A percentile compares a stretch with the other conserved stretches of the same genome.
Conservation (phyloP, 495 filamentous ascomycete genomes). For the Sporormia fimetaria region DNA sequence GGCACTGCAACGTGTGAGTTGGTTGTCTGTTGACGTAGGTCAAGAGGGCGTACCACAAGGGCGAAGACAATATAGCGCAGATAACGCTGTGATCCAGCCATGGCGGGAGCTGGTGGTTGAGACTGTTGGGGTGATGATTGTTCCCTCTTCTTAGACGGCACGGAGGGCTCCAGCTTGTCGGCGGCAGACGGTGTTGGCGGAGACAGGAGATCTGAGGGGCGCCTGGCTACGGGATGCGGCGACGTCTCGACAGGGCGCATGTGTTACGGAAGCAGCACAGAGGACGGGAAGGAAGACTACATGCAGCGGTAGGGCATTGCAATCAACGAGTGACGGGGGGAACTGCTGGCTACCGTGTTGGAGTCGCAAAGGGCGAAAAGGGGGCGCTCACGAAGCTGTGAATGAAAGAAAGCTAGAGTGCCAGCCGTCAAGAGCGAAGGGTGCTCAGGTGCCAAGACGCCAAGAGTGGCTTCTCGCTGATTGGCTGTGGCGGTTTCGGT, state of each 20-base stretch:
- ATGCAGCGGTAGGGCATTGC: too few species aligned
- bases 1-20: slow-evolving; percentile 39
- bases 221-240: neutral
- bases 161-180: slow-evolving; percentile 24
- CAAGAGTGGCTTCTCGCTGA: too few species aligned
- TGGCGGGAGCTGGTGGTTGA: slow-evolving; percentile 20
- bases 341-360: too few species aligned
- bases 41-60: slow-evolving; percentile 55
- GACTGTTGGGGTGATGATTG: slow-evolving; percentile 13
- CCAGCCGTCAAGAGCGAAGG: too few species aligned
- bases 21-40: neutral
- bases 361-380: too few species aligned
- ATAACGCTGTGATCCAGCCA: slow-evolving; percentile 33
- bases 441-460: too few species aligned
- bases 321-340: too few species aligned
- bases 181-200: slow-evolving; percentile 6
- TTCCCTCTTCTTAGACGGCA: slow-evolving; percentile 20
- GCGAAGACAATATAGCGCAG: slow-evolving; percentile 83
- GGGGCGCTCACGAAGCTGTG: too few species aligned
- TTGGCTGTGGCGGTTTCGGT: too few species aligned
- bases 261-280: too few species aligned
- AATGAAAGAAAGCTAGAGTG: too few species aligned
- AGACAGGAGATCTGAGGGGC: neutral
- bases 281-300: too few species aligned
- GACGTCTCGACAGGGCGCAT: neutral